Evolutionary conservation across 306 rosid species (phyloP).

Genomic region (Canavalia ensiformis): DNA sequence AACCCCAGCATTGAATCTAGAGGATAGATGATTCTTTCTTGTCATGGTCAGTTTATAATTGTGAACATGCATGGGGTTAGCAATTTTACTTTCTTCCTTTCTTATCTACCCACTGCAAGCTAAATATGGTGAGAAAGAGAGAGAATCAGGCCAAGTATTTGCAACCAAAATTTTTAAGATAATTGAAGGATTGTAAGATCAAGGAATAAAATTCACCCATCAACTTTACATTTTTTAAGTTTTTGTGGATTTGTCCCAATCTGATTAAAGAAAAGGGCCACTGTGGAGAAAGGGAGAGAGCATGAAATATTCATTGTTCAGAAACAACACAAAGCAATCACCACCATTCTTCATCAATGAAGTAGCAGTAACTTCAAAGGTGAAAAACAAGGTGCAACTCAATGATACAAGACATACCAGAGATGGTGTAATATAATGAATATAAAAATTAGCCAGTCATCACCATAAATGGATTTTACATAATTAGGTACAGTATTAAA

Average conservation of each 20-base stretch:
- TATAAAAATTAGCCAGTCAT: conserved; percentile 7
- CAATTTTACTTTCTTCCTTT: neutral
- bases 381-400: conserved; percentile 37
- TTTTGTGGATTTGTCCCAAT: neutral
- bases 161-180: conserved; percentile 7
- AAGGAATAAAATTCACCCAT: conserved; percentile 6
- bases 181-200: conserved; percentile 14
- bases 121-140: conserved; percentile 4
- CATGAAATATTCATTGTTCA: neutral
- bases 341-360: conserved; percentile 25
- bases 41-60: conserved; percentile 16
- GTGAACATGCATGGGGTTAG: conserved; percentile 17
- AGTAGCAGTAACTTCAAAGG: conserved; percentile 3
- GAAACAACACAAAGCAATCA: neutral
- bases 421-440: conserved; percentile 1
- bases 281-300: neutral
- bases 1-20: conserved; percentile 13
- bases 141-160: neutral
- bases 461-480: conserved; percentile 18
- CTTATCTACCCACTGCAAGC: neutral
- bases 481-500: neutral
- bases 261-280: neutral
- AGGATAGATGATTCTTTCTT: conserved; percentile 10
- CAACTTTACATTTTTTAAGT: neutral
- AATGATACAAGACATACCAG: conserved; percentile 22